Conservation (phyloP, 2,329 filamentous ascomycete species). For the Bipolaris zeicola region DNA sequence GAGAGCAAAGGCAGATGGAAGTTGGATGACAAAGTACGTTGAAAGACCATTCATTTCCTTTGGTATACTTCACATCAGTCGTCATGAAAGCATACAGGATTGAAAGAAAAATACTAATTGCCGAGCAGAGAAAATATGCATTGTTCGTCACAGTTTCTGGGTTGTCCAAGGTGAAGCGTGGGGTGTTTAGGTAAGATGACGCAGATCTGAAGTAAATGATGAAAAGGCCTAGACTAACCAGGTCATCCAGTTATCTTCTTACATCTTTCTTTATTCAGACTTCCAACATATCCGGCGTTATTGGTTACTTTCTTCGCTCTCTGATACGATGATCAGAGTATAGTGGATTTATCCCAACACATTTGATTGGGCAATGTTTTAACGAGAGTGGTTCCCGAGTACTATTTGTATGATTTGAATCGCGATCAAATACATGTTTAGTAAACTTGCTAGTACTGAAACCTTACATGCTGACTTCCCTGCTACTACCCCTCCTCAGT, state of each 20-base stretch:
- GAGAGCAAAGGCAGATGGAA: slow-evolving; percentile 45
- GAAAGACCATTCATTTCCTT: neutral
- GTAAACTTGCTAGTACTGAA: no score
- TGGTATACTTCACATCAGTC: neutral
- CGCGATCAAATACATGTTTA: no score
- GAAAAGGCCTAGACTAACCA: neutral
- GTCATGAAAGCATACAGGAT: neutral
- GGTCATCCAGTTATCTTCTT: neutral
- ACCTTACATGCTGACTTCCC: no score
- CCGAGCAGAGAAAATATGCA: slow-evolving; percentile 32
- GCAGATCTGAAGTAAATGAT: neutral
- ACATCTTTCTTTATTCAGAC: neutral
- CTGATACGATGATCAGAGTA: neutral
- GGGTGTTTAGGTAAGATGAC: neutral
- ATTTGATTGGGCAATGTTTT: neutral
- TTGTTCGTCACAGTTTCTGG: slow-evolving; percentile 34
- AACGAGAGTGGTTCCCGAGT: neutral
- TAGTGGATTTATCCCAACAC: neutral
- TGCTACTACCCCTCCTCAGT: neutral
- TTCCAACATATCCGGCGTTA: slow-evolving; percentile 4
- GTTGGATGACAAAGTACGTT: slow-evolving; percentile 46
- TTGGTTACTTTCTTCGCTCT: neutral
- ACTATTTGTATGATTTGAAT: neutral
- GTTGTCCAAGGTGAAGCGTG: slow-evolving; percentile 27
- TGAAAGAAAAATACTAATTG: slow-evolving; percentile 10